Evolutionary conservation across 208 protist species (phyloP).

Genomic region (Vickermania spadyakhi): DNA sequence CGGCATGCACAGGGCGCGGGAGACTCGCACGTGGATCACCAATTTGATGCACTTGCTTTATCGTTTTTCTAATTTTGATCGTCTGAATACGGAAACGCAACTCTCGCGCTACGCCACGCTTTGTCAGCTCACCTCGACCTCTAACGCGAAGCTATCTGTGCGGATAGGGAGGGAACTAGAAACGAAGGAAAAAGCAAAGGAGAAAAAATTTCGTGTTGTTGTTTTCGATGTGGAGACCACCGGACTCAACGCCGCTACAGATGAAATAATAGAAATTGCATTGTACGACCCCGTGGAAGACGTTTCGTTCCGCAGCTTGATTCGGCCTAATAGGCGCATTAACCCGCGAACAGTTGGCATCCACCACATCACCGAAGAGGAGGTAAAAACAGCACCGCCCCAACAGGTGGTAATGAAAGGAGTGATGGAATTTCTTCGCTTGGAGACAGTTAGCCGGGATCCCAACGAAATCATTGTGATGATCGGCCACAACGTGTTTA

Average conservation of each 20-base stretch:
- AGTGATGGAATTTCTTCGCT: slow-evolving; percentile 57
- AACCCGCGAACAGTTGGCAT: slow-evolving; percentile 51
- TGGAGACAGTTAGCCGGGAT: slow-evolving; percentile 25
- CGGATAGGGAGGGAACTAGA: slow-evolving; percentile 29
- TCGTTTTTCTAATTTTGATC: slow-evolving; percentile 37
- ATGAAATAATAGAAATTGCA: slow-evolving; percentile 77
- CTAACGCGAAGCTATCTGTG: slow-evolving; percentile 11
- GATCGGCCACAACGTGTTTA: slow-evolving; percentile 80
- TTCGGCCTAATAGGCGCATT: slow-evolving; percentile 63
- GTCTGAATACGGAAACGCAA: slow-evolving; percentile 46
- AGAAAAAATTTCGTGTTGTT: slow-evolving; percentile 43
- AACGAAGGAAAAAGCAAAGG: neutral
- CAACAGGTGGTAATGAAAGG: slow-evolving; percentile 37
- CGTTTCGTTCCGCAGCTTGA: slow-evolving; percentile 58
- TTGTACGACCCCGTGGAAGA: slow-evolving; percentile 79
- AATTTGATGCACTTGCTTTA: slow-evolving; percentile 73
- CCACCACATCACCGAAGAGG: slow-evolving; percentile 78
- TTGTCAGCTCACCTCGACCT: slow-evolving; percentile 18
- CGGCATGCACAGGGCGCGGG: slow-evolving; percentile 6
- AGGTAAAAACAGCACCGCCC: slow-evolving; percentile 47
- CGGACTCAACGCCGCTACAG: slow-evolving; percentile 65
- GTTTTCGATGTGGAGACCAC: slow-evolving; percentile 86
- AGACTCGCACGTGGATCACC: slow-evolving; percentile 46
- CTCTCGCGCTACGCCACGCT: slow-evolving; percentile 68
- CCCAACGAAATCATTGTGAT: slow-evolving; percentile 57